phyloP scores from a whole-genome alignment of 768 basidiomycete genomes.

The Leucosporidium yakuticum region DNA sequence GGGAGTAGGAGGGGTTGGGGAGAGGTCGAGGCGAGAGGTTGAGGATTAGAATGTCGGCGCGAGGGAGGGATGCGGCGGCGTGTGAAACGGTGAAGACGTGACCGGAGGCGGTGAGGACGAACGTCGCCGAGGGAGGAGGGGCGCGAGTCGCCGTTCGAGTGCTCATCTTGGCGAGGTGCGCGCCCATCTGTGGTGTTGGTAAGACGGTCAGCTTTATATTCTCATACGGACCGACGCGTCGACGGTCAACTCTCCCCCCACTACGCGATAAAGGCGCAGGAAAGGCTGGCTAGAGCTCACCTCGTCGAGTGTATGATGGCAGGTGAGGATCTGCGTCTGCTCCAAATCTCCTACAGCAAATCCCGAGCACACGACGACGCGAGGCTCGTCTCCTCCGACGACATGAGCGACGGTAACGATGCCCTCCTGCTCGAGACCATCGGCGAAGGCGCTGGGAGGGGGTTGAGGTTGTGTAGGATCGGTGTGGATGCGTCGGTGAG shows the following conservation, averaged over 20 bases:
- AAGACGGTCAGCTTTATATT: too few species aligned
- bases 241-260: too few species aligned
- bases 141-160: too few species aligned
- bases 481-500: too few species aligned
- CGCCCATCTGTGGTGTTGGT: too few species aligned
- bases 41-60: conserved; percentile 56
- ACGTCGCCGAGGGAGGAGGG: conserved; percentile 44
- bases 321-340: conserved; percentile 50
- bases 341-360: conserved; percentile 51
- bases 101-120: conserved; percentile 40
- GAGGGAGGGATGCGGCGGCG: conserved; percentile 56
- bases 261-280: too few species aligned
- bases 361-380: conserved; percentile 53
- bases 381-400: conserved; percentile 38
- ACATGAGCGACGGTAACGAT: conserved; percentile 56
- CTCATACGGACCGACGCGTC: too few species aligned
- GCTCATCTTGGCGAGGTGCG: too few species aligned
- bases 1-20: conserved; percentile 2
- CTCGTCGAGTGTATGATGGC: conserved; percentile 55
- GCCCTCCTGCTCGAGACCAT: conserved; percentile 41
- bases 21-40: conserved; percentile 21
- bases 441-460: neutral
- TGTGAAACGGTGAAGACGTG: conserved; percentile 47
- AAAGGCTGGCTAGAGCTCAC: conserved; percentile 45
- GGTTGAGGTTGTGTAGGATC: too few species aligned